Base-by-base conservation (phyloP, 768 basidiomycete genomes). In the Boletus patriciae region DNA sequence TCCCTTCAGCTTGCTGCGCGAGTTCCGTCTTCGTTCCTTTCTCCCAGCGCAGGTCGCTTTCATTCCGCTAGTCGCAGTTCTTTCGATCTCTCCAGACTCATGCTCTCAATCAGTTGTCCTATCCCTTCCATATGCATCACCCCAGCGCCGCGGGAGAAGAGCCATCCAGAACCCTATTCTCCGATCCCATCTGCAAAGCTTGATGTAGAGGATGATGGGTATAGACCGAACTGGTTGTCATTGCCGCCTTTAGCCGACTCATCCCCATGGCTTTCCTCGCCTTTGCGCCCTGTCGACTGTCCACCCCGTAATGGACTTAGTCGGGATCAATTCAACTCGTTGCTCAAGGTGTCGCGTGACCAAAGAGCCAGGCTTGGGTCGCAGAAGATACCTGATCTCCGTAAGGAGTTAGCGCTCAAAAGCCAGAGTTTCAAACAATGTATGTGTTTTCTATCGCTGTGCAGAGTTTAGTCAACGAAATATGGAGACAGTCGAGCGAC, bases 51-150 rank as follows among this genome's bases (percentile, higher is more conserved):
- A 73, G 84, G 83, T 76, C 80, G 76, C 80, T 75, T 65, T 70
- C 40, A n/a, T 47, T 55, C 25, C 43, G 25, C 45, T 44, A 1
- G 50, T 46, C 19, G 15, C 11, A 16, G 18, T 27, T 47, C 13
- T n/a, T 50, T 44, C 31, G 38, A 44, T 52, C 60, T 55, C 52
- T 57, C 59, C 72, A n/a, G 62, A 53, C 49, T 62, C 71, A 83
- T 82, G 81, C 69, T 70, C 56, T 67, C 72, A 62, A 69, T 70
- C 58, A 58, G 50, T 56, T 72, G 76, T 52, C 74, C 79, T 55
- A 73, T 89, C 64, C 88, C 89, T 61, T 76, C 80, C 60, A 91
- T 92, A 62, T 80, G 78, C 62, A 83, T 92, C 66, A 90, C 86
- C 21, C 83, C 78, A 34, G 83, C 88, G 46, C 83, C 85, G 4